These are phyloP conservation scores for Zymoseptoria passerinii DNA, from an alignment of 2,329 filamentous ascomycete genomes.

Conservation along the genomic window DNA sequence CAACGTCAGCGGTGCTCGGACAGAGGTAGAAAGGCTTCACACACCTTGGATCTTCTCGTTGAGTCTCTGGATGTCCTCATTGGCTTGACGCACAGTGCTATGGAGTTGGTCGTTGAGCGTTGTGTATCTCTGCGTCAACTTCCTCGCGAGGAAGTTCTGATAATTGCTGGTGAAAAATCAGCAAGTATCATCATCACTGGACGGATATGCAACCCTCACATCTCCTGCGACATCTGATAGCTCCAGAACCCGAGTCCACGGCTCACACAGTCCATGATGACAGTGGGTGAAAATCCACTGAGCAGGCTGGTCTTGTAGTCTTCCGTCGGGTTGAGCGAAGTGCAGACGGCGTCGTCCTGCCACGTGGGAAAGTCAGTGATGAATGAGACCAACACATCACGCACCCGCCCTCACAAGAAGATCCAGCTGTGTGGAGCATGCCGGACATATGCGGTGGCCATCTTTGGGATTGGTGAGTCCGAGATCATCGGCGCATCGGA, in stretches of 20 bases:
- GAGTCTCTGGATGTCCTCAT: slow-evolving; percentile 59
- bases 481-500: slow-evolving; percentile 58
- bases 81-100: slow-evolving; percentile 65
- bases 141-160: slow-evolving; percentile 66
- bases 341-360: slow-evolving; percentile 63
- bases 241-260: slow-evolving; percentile 75
- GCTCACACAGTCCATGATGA: slow-evolving; percentile 80
- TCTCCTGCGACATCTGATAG: slow-evolving; percentile 77
- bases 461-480: slow-evolving; percentile 51
- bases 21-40: slow-evolving; percentile 13
- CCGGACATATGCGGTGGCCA: slow-evolving; percentile 59
- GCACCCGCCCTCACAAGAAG: slow-evolving; percentile 39
- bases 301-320: slow-evolving; percentile 85
- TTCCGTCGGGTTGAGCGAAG: slow-evolving; percentile 68
- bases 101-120: slow-evolving; percentile 59
- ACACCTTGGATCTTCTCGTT: slow-evolving; percentile 57
- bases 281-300: slow-evolving; percentile 69
- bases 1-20: neutral
- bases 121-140: slow-evolving; percentile 62
- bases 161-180: slow-evolving; percentile 50
- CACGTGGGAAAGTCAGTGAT: neutral
- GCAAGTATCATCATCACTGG: neutral
- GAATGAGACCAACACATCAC: neutral
- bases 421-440: slow-evolving; percentile 59
- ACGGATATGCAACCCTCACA: slow-evolving; percentile 44